Evolutionary conservation across 305 asterid genomes (phyloP), one percentile per base, ranked within the genome.

Genomic region (Solanum hybrid): DNA sequence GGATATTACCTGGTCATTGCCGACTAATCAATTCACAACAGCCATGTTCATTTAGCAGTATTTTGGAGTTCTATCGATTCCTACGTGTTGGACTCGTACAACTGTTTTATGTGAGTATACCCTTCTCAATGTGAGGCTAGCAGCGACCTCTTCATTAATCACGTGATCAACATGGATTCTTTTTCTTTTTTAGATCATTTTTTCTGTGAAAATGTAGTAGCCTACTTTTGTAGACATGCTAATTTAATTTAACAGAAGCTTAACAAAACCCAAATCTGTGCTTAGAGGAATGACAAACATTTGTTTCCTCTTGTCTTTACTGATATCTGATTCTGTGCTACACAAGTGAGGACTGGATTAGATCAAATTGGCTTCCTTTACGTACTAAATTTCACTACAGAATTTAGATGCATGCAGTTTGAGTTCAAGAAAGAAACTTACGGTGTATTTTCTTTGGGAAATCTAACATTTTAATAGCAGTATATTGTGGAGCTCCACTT

Each of bases 1-100:
- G 96, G 98, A 91, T 97, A 92, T 92, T 97, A 92, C 99, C 99
- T 14, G 96, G 94, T 90, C 95, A 90, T 28, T 95, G 94, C 91
- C 91, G 91, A 11, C 90, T 67, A 75, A 91, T 87, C 86, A 82
- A 42, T 84, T 91, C 90, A 74, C 94, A 90, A 88, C 96, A 93
- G 84, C 64, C 92, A 24, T 94, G 95, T 80, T 91, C 94, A 83
- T 92, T 84, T 89, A 93, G 92, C 93, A 91, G 94, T 92, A 91
- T 95, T 92, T 93, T 91, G 92, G 90, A 94, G 93, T 93, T 96
- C 92, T 95, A 97, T 94, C 92, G 95, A 89, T 91, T 93, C 91
- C 91, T 97, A 91, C 96, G 97, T 80, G 88, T 76, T 90, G 98
- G 96, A 82, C 95, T 97, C 51, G 84, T 96, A 89, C 97, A 95